Percentiles rank a stretch among this genome's conserved stretches.
phyloP scores from a whole-genome alignment of 495 filamentous ascomycete genomes.

The Echria macrotheca region DNA sequence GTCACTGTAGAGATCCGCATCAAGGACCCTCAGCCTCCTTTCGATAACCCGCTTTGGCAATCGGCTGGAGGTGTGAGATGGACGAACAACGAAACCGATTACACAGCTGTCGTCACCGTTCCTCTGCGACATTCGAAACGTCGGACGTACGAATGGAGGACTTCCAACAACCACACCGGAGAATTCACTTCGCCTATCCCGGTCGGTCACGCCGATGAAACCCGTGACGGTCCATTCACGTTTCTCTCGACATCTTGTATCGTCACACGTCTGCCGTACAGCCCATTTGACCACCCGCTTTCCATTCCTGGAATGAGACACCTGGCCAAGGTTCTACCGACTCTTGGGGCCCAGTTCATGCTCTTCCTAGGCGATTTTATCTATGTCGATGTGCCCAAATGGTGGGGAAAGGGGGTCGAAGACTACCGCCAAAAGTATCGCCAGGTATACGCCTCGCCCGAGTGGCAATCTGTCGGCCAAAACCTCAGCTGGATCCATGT shows the following conservation, averaged over 20 bases:
- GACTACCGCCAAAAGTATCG: constrained; percentile 89
- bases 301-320: constrained; percentile 71
- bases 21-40: constrained; percentile 40
- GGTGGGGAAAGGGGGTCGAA: constrained; percentile 63
- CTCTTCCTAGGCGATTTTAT: constrained; percentile 99
- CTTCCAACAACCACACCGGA: constrained; percentile 79
- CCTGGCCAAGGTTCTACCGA: constrained; percentile 58
- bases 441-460: constrained; percentile 86
- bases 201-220: constrained; percentile 52
- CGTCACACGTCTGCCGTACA: constrained; percentile 85
- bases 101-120: constrained; percentile 60
- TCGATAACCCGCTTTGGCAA: constrained; percentile 55
- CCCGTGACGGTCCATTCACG: constrained; percentile 60
- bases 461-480: constrained; percentile 64
- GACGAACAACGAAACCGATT: constrained; percentile 75
- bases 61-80: constrained; percentile 56
- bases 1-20: constrained; percentile 57
- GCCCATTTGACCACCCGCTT: constrained; percentile 71
- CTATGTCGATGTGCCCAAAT: constrained; percentile 85
- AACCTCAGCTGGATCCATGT: constrained; percentile 94
- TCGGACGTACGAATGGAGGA: constrained; percentile 71
- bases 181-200: constrained; percentile 62
- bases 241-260: constrained; percentile 91
- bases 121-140: constrained; percentile 44
- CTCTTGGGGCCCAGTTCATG: constrained; percentile 77